Evolutionary conservation across 2,329 filamentous ascomycete species (phyloP), one percentile per base, ranked within the genome.

Genomic region (Sclerotinia sclerotiorum): DNA sequence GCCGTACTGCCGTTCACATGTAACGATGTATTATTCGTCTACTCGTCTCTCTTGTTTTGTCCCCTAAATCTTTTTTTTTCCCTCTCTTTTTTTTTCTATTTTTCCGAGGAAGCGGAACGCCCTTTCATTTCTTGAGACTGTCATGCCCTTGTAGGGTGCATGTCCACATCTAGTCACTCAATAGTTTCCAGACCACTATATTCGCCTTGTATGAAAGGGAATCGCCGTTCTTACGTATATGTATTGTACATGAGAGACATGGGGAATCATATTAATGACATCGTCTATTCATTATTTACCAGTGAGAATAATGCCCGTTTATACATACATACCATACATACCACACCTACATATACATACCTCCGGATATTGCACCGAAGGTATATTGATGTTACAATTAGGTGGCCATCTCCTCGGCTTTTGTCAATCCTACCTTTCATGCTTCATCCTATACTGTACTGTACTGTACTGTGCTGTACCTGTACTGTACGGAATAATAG

Each of bases 61-160:
- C 35, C 35, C 54, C 39, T 35, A 8, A 8, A 10, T 1, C 35
- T n/a, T 24, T 35, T 13, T 42, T 5, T 42, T 42, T n/a, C 39
- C 8, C 6, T 24, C 19, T 13, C 13, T 42, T 1, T 42, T 42
- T n/a, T 13, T 1, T 11, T 21, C 24, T 17, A 27, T 19, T 62
- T 54, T 67, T 61, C 56, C 65, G 65, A 61, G 21, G 46, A 54
- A 62, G 49, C 51, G 65, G 65, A 62, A 67, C 65, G 48, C 35
- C 32, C 48, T 61, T 55, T 67, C n/a, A 60, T 48, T 66, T 21
- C 44, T n/a, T 32, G 44, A 35, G 7, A 29, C 17, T n/a, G 29
- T 42, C 42, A 46, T 60, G 39, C 57, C 58, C 48, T 35, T 35
- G 29, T 39, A 4, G 4, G 35, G 10, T n/a, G 58, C 35, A 49